Evolutionary conservation across 139 green algal species (phyloP).

Genomic region (Chlamydomonas sp.): DNA sequence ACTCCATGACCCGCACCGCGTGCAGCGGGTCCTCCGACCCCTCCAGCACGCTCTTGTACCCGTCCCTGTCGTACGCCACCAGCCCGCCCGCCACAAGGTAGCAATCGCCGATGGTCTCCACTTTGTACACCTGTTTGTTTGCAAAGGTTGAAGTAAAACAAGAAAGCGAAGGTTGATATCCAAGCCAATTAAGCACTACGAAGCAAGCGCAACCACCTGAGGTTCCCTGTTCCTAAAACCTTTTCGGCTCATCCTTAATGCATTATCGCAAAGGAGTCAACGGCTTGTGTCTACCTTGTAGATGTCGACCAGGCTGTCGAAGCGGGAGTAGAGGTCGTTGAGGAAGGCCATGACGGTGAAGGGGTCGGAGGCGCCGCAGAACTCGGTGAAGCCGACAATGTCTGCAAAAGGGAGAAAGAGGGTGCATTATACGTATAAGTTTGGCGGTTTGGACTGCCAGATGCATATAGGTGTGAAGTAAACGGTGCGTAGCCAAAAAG

Average conservation of each 20-base stretch:
- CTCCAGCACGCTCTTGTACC: conserved; percentile 25
- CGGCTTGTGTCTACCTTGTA: conserved; percentile 1
- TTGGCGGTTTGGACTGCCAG: too few relatives aligned
- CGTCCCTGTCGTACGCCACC: conserved; percentile 28
- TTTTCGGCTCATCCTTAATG: too few relatives aligned
- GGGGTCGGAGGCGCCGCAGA: not conserved
- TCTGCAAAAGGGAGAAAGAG: not conserved
- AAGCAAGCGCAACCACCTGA: too few relatives aligned
- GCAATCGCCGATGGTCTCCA: conserved; percentile 66
- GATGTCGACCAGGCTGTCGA: conserved; percentile 20
- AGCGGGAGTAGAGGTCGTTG: conserved; percentile 15
- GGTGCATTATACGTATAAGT: too few relatives aligned
- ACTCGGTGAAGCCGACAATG: conserved; percentile 6
- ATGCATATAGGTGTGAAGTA: too few relatives aligned
- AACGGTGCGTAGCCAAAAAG: too few relatives aligned
- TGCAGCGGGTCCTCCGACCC: conserved; percentile 41
- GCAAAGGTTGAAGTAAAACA: not conserved
- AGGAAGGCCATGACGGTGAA: conserved; percentile 22
- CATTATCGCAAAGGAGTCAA: not conserved
- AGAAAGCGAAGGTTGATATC: not conserved
- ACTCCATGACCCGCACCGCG: conserved; percentile 36
- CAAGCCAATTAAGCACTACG: too few relatives aligned
- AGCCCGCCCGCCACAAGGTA: conserved; percentile 53
- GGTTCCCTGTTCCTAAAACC: too few relatives aligned
- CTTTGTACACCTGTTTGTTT: conserved; percentile 43